Evolutionary conservation across 228 moss, liverwort and hornwort species (phyloP), one percentile per base, ranked within the genome.

Genomic region (Sphagnum fallax): DNA sequence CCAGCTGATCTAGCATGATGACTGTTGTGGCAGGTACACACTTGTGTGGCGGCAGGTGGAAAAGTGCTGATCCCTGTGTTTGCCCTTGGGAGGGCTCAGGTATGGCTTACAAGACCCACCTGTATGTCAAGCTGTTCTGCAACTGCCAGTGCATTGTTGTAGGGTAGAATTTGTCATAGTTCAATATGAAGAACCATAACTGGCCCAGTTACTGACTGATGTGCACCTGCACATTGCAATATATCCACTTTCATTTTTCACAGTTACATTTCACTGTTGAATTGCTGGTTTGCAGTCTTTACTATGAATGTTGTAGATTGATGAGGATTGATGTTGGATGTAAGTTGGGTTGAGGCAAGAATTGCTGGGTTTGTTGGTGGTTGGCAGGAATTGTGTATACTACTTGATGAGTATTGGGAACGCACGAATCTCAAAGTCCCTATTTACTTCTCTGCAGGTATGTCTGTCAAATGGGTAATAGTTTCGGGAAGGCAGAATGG

Each of bases 41-140:
- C 74, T 53, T 97, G 96, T 73, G 91, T 97, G 51, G 84, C 87
- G 64, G 93, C 80, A 62, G 93, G 96, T 65, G 96, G 96, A 60
- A 97, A 97, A 80, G 96, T 97, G 73, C 86, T 97, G 61, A 93
- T 97, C 71, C 96, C 96, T 75, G 93, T 97, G 62, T 97, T 93
- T 75, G 96, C 96, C 49, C 93, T 97, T 72, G 96, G 96, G 68
- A 87, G 96, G 76, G 92, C 96, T 79, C 95, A 95, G 87, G 95
- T 95, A 82, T 10, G 57, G 50, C 47, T 32, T 32, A 32, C 32
- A 32, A 32, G 32, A 32, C 32, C 32, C 32, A 32, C 2, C 32
- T 32, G 8, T 4, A 8, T 8, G 7, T 5, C 47, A 6, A 10
- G 49, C 51, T 32, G 32, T 32, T 32, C 32, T 32, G 32, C 32